Percentiles rank a stretch among this genome's conserved stretches.
These are phyloP conservation scores for Candida insectalens DNA, from an alignment of 805 yeast genomes.

Conservation along the genomic window DNA sequence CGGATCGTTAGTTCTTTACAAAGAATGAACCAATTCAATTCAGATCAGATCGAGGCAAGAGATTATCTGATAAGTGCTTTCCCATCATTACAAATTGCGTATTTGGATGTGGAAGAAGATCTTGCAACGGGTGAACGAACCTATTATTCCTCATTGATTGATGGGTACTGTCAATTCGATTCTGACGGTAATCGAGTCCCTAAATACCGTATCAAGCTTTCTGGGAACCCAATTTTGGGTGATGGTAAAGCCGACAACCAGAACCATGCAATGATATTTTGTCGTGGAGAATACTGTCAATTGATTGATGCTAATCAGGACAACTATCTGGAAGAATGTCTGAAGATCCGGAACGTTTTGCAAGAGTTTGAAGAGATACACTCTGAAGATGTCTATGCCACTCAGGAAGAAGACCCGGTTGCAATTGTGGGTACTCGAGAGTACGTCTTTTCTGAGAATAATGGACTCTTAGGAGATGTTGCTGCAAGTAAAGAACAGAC, in stretches of 20 bases:
- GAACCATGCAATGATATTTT: constrained; percentile 63
- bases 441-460: constrained; percentile 73
- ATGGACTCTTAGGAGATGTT: constrained; percentile 75
- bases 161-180: constrained; percentile 55
- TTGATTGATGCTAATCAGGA: constrained; percentile 81
- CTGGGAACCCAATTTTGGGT: constrained; percentile 78
- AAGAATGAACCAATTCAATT: constrained; percentile 40
- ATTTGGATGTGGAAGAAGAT: constrained; percentile 43
- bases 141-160: constrained; percentile 60
- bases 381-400: constrained; percentile 28
- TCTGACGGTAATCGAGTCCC: constrained; percentile 53
- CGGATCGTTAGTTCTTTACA: constrained; percentile 61
- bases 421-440: constrained; percentile 82
- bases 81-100: constrained; percentile 59
- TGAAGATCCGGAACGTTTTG: constrained; percentile 64
- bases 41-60: constrained; percentile 48
- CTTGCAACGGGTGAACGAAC: constrained; percentile 32
- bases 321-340: constrained; percentile 72
- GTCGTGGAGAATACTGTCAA: constrained; percentile 75
- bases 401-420: constrained; percentile 38
- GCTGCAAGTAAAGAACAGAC: constrained; percentile 89
- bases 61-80: constrained; percentile 54
- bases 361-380: constrained; percentile 63
- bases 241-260: constrained; percentile 84
- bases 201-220: constrained; percentile 51